Conservation (phyloP, 2,329 filamentous ascomycete species). For the Fusarium sp. region DNA sequence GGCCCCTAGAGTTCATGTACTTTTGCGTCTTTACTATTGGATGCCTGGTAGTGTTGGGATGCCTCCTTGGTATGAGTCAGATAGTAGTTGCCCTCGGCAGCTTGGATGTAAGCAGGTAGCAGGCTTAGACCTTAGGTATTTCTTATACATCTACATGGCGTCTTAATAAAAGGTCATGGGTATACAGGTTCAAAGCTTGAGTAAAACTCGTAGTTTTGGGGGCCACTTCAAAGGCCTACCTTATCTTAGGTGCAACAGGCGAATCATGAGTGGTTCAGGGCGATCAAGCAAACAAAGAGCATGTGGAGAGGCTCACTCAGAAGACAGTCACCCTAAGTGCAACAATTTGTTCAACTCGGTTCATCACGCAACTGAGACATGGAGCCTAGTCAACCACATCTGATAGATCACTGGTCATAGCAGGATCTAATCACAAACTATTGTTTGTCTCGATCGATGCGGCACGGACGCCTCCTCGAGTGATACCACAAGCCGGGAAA, state of each 20-base stretch:
- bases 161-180: not conserved
- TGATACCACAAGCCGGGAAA: not conserved
- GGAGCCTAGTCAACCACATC: not conserved
- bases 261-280: not conserved
- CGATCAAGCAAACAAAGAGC: not conserved
- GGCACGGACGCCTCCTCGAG: not conserved
- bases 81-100: not conserved
- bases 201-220: not conserved
- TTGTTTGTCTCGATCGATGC: constrained; percentile 10
- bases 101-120: not conserved
- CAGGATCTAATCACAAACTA: not conserved
- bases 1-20: constrained; percentile 47
- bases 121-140: not conserved
- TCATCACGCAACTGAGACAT: constrained; percentile 16
- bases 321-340: not conserved
- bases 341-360: not conserved
- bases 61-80: constrained; percentile 2
- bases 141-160: not conserved
- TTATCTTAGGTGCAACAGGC: not conserved
- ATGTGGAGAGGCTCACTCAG: not conserved
- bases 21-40: constrained; percentile 43
- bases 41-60: constrained; percentile 1
- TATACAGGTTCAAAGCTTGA: not conserved
- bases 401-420: constrained; percentile 1
- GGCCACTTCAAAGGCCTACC: not conserved